phyloP scores from a whole-genome alignment of 768 basidiomycete species.

The Phaeotremella skinneri region DNA sequence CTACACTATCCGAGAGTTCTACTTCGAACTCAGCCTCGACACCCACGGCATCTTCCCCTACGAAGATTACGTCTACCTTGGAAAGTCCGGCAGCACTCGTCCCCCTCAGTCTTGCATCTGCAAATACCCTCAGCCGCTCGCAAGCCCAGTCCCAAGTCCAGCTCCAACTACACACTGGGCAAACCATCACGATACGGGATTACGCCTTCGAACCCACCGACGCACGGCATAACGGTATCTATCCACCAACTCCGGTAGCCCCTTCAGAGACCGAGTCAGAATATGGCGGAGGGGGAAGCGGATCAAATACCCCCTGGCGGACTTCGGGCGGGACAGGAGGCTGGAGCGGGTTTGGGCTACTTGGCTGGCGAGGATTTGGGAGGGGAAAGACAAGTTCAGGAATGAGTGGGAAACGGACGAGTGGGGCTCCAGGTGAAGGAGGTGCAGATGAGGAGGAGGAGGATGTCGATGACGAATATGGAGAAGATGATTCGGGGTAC shows the following conservation, averaged over 20 bases:
- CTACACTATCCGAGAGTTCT: too few relatives aligned
- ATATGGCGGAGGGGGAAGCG: background rate
- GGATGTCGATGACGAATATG: constrained; percentile 7
- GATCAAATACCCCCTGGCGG: background rate
- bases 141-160: too few relatives aligned
- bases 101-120: too few relatives aligned
- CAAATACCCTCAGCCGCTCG: too few relatives aligned
- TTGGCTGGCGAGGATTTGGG: constrained; percentile 30
- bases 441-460: constrained; percentile 6
- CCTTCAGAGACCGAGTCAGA: constrained; percentile 10
- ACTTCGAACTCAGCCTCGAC: too few relatives aligned
- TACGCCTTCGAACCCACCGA: constrained; percentile 33
- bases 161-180: too few relatives aligned
- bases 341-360: constrained; percentile 31
- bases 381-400: constrained; percentile 5
- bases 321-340: constrained; percentile 1
- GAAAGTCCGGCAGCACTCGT: too few relatives aligned
- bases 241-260: constrained; percentile 2
- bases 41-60: too few relatives aligned
- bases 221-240: constrained; percentile 25
- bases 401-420: background rate
- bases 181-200: constrained; percentile 31
- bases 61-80: too few relatives aligned
- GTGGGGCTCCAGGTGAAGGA: constrained; percentile 3
- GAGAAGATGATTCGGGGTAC: constrained; percentile 19